Conservation (phyloP, 2,329 filamentous ascomycete species). For the Thelonectria rubi region DNA sequence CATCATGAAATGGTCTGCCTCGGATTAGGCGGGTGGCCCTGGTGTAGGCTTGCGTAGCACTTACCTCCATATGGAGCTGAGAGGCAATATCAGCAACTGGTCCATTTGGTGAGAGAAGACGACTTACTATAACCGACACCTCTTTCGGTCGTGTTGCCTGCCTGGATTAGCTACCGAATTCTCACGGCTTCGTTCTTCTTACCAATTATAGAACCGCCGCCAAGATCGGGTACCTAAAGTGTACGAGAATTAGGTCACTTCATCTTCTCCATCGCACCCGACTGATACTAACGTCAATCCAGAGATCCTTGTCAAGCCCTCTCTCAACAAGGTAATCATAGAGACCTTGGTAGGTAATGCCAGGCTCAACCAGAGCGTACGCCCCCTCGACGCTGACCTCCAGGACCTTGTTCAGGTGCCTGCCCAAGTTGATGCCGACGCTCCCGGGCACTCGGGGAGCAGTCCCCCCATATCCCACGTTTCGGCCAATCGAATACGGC, state of each 20-base stretch:
- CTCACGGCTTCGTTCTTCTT: not conserved
- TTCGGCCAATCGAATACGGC: conserved; percentile 33
- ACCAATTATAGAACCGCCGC: conserved; percentile 21
- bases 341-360: conserved; percentile 17
- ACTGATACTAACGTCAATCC: conserved; percentile 16
- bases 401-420: conserved; percentile 25
- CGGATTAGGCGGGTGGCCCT: not conserved
- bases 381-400: conserved; percentile 24
- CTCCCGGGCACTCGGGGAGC: conserved; percentile 18
- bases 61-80: conserved; percentile 17
- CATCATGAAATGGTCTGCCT: conserved; percentile 6
- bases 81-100: not conserved
- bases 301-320: conserved; percentile 20
- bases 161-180: not conserved
- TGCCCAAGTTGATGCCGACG: conserved; percentile 16
- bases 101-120: not conserved
- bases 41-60: not conserved
- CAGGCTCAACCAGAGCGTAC: conserved; percentile 23
- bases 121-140: conserved; percentile 23
- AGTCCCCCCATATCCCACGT: conserved; percentile 19
- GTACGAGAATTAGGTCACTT: not conserved
- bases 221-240: conserved; percentile 15
- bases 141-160: conserved; percentile 17
- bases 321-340: conserved; percentile 17
- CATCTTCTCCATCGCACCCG: no score